phyloP scores from a whole-genome alignment of 768 basidiomycete genomes.

The Calocybe gangraenosa region DNA sequence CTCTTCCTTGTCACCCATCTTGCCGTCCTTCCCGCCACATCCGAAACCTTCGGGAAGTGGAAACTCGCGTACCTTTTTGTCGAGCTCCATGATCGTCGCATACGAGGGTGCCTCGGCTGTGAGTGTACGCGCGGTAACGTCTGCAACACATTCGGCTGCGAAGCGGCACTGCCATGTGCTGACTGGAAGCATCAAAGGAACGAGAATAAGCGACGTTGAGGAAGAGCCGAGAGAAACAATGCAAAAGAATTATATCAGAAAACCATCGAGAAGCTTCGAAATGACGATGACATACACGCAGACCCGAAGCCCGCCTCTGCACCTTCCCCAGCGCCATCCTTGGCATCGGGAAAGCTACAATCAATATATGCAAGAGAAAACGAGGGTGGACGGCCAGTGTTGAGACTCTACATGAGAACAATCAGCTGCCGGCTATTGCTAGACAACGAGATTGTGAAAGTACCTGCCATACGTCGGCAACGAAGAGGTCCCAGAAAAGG shows the following conservation, averaged over 20 bases:
- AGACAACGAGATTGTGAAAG: constrained; percentile 3
- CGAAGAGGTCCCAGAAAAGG: constrained; percentile 77
- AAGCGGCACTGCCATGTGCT: constrained; percentile 62
- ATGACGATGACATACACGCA: constrained; percentile 25
- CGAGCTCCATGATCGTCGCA: constrained; percentile 61
- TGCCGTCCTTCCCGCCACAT: not conserved
- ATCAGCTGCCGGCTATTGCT: not conserved
- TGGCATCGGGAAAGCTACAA: constrained; percentile 52
- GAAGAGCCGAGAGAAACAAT: not conserved
- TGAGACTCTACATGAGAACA: constrained; percentile 47
- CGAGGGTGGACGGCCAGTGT: constrained; percentile 67
- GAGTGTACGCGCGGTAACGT: constrained; percentile 57
- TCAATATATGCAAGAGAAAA: constrained; percentile 66
- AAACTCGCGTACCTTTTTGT: constrained; percentile 65
- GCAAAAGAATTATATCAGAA: not conserved
- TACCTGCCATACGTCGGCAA: constrained; percentile 69
- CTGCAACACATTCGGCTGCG: constrained; percentile 59
- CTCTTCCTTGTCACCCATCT: not conserved
- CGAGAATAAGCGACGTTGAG: not conserved
- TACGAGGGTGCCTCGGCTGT: constrained; percentile 64
- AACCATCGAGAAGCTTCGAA: not conserved
- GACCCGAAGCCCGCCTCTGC: constrained; percentile 26
- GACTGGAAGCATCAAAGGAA: constrained; percentile 36
- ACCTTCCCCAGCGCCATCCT: constrained; percentile 19
- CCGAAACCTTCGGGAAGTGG: constrained; percentile 15